phyloP scores from a whole-genome alignment of 805 yeast species.

The Tetrapisispora arboricola region DNA sequence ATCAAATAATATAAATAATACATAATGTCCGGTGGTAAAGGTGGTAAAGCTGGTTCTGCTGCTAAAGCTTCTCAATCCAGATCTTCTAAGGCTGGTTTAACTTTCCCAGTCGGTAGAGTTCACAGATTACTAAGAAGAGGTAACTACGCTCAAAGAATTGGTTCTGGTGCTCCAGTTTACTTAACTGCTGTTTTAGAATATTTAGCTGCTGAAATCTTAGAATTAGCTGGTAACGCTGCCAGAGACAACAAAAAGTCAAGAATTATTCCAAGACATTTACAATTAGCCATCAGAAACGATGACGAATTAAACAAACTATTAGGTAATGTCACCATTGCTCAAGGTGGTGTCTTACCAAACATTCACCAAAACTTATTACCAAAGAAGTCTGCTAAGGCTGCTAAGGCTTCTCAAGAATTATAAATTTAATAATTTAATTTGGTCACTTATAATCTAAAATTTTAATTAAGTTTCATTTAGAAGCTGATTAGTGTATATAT shows the following conservation, averaged over 20 bases:
- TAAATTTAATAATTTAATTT: conserved; percentile 21
- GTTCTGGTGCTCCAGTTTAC: conserved; percentile 99
- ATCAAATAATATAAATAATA: conserved; percentile 4
- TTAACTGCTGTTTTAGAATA: conserved; percentile 95
- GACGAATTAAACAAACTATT: conserved; percentile 94
- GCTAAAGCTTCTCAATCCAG: conserved; percentile 96
- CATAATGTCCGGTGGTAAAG: conserved; percentile 59
- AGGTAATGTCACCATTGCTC: conserved; percentile 91
- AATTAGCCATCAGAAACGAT: conserved; percentile 97
- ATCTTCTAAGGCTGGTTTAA: conserved; percentile 97
- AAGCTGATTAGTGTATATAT: conserved; percentile 3
- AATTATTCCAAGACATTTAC: conserved; percentile 97
- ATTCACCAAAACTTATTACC: conserved; percentile 88
- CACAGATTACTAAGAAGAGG: conserved; percentile 95
- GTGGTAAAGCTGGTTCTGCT: conserved; percentile 90
- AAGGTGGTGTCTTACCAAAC: conserved; percentile 99
- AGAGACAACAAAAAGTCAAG: conserved; percentile 99
- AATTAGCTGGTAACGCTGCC: conserved; percentile 98
- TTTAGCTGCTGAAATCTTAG: conserved; percentile 95
- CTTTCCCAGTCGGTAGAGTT: conserved; percentile 99
- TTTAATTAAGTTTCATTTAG: neutral
- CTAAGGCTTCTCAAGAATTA: conserved; percentile 59
- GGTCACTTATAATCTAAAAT: conserved; percentile 1
- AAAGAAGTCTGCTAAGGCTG: conserved; percentile 54
- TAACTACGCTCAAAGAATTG: conserved; percentile 96